Base-by-base conservation (phyloP, 2,329 filamentous ascomycete genomes). In the Hypoxylon sp. region DNA sequence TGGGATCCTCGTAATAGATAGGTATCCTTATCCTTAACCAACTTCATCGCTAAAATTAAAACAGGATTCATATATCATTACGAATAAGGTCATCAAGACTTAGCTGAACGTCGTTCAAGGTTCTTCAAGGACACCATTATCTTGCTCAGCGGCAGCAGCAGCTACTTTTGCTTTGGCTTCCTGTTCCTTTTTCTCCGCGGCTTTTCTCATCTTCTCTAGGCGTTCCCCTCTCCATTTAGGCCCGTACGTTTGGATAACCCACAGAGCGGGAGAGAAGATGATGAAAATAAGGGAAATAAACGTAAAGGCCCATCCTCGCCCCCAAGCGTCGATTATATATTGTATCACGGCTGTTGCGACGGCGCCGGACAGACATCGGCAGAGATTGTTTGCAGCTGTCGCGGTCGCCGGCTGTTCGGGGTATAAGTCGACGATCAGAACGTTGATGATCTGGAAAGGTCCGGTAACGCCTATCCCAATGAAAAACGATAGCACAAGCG, bases 311-410 rank as follows among this genome's bases (percentile, higher is more conserved):
- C 83, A 87, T 0, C 83, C 84, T 19, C 77, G 67, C 3, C 84
- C 84, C 71, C 87, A 78, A 0, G 68, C 70, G 5, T 70, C 56
- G 19, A 87, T 77, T 75, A 88, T 82, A 41, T 76, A 71, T 41
- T 84, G 77, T 27, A 88, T 81, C 6, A 84, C 73, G 0, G 81
- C 82, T 15, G 82, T 84, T 2, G 78, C 79, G 1, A 72, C 78
- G 0, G 85, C 86, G 16, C 82, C 84, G 30, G 83, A 69, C 12
- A 83, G 67, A 63, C 84, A 88, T n/a, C 84, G 72, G 3, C 82
- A 76, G 3, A 89, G 69, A 55, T 88, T 88, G 56, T 84, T 85
- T 0, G 84, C 81, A 0, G 84, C 84, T 1, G 83, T 83, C 0
- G 81, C 82, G 0, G 83, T 86, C 0, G 83, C 82, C 0, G 83